A percentile compares a stretch with the other conserved stretches of the same genome.
These are phyloP conservation scores for Mycena crocata DNA, from an alignment of 768 basidiomycete genomes.

Conservation along the genomic window DNA sequence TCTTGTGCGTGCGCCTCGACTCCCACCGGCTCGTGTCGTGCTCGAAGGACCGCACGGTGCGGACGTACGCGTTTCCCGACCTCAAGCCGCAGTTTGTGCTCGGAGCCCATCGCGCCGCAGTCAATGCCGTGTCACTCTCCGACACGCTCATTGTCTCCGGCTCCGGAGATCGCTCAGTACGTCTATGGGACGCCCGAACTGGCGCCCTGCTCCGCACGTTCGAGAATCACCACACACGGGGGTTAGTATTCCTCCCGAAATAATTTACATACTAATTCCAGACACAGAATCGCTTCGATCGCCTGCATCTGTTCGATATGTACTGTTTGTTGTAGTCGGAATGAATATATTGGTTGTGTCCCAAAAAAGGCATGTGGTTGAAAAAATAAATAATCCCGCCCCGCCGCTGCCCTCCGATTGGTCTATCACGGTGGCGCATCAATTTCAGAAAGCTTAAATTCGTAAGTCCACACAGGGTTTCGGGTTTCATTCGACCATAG, in stretches of 20 bases:
- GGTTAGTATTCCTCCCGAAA: slow-evolving; percentile 55
- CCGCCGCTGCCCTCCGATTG: too few relatives aligned
- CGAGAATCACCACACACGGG: slow-evolving; percentile 82
- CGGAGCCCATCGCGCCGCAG: slow-evolving; percentile 79
- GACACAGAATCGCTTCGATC: slow-evolving; percentile 76
- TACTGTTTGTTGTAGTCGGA: too few relatives aligned
- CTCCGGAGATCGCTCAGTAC: slow-evolving; percentile 83
- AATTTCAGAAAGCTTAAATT: too few relatives aligned
- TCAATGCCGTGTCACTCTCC: slow-evolving; percentile 81
- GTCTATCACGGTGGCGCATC: too few relatives aligned
- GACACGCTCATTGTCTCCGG: slow-evolving; percentile 75
- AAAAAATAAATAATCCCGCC: too few relatives aligned
- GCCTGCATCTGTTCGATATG: too few relatives aligned
- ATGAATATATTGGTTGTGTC: too few relatives aligned
- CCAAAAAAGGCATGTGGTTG: too few relatives aligned
- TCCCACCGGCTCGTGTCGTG: slow-evolving; percentile 75
- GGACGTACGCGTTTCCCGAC: slow-evolving; percentile 77
- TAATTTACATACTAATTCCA: slow-evolving; percentile 3
- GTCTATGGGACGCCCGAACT: slow-evolving; percentile 80
- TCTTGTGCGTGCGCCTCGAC: slow-evolving; percentile 82
- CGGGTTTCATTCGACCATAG: too few relatives aligned
- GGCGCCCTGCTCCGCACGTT: slow-evolving; percentile 75
- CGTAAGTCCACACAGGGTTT: too few relatives aligned
- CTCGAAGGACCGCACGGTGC: slow-evolving; percentile 84
- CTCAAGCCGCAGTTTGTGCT: slow-evolving; percentile 70